These are phyloP conservation scores for Xylaria sp. DNA, from an alignment of 2,329 filamentous ascomycete species.

Conservation along the genomic window DNA sequence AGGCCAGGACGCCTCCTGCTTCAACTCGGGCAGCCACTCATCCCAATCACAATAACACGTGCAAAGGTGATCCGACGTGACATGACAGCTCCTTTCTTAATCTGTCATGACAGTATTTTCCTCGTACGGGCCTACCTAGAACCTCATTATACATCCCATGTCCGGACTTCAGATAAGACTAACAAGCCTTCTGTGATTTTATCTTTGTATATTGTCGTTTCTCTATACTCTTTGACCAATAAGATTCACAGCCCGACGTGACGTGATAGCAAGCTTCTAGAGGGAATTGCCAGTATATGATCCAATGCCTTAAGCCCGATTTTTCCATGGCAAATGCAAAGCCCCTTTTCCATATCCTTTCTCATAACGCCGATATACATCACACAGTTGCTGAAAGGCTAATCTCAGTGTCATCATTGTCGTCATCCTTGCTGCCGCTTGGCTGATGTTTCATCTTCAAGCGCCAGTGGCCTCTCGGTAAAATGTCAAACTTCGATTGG, in stretches of 20 bases:
- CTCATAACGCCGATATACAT: conserved; percentile 41
- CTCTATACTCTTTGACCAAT: background rate
- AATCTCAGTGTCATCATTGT: conserved; percentile 20
- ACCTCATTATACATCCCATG: background rate
- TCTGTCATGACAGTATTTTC: background rate
- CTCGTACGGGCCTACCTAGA: background rate
- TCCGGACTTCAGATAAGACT: background rate
- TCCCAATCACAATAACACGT: background rate
- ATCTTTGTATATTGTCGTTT: background rate
- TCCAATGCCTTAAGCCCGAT: conserved; percentile 13
- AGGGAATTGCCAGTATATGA: conserved; percentile 11
- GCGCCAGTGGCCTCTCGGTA: conserved; percentile 85
- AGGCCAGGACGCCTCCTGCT: background rate
- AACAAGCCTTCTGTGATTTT: background rate
- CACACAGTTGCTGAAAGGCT: conserved; percentile 32
- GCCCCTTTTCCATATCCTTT: conserved; percentile 36
- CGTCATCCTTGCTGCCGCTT: background rate
- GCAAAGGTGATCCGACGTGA: background rate
- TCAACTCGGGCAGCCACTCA: background rate
- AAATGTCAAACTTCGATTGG: conserved; percentile 79
- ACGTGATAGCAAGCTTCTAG: conserved; percentile 16
- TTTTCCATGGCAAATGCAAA: conserved; percentile 30
- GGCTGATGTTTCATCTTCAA: conserved; percentile 9
- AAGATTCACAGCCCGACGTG: conserved; percentile 6
- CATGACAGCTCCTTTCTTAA: background rate